Evolutionary conservation across 208 protist species (phyloP).

Genomic region (Trypanosoma mega): DNA sequence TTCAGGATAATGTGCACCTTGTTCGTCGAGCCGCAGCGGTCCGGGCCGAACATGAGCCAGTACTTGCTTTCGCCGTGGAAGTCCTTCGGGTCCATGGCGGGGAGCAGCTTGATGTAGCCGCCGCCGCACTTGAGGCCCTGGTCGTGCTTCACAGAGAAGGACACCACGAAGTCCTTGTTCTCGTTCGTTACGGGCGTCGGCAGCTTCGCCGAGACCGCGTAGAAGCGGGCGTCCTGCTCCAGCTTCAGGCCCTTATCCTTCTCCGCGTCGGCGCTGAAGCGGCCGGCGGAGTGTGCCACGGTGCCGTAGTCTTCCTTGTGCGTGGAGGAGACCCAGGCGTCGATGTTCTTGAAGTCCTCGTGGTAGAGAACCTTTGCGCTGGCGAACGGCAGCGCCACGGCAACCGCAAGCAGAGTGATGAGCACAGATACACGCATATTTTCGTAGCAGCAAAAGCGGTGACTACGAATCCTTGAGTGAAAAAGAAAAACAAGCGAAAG

Average conservation of each 20-base stretch:
- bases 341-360: constrained; percentile 64
- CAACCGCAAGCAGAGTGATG: constrained; percentile 20
- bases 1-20: constrained; percentile 94
- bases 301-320: constrained; percentile 59
- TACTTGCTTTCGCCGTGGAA: constrained; percentile 91
- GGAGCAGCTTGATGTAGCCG: constrained; percentile 94
- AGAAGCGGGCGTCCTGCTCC: constrained; percentile 85
- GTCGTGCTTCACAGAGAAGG: constrained; percentile 91
- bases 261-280: constrained; percentile 53
- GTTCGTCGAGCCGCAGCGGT: constrained; percentile 85
- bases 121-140: constrained; percentile 92
- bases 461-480: neutral
- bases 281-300: constrained; percentile 52
- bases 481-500: constrained; percentile 1
- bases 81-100: constrained; percentile 63
- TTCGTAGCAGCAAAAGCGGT: neutral
- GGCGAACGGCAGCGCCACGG: constrained; percentile 31
- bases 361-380: constrained; percentile 61
- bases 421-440: constrained; percentile 19
- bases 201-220: constrained; percentile 82
- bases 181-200: constrained; percentile 73
- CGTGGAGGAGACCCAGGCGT: constrained; percentile 63
- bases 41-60: constrained; percentile 96
- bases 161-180: constrained; percentile 88
- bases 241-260: constrained; percentile 86